These are phyloP conservation scores for Beauveria rudraprayagi DNA, from an alignment of 2,329 filamentous ascomycete genomes.

Conservation along the genomic window DNA sequence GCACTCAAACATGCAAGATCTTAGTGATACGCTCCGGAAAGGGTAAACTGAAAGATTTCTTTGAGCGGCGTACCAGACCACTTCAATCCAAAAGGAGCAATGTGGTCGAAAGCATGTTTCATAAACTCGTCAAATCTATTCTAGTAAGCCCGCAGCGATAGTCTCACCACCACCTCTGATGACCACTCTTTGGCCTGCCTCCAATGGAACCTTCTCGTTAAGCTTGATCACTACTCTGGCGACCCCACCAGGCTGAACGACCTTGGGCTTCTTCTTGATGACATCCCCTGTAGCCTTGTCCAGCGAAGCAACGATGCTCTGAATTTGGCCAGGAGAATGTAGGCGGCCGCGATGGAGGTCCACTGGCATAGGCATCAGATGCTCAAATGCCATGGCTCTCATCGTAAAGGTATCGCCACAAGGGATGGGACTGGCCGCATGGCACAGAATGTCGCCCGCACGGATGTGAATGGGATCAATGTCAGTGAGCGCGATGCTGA, in stretches of 20 bases:
- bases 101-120: slow-evolving; percentile 1
- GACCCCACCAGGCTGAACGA: slow-evolving; percentile 71
- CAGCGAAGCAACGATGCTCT: slow-evolving; percentile 61
- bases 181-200: slow-evolving; percentile 72
- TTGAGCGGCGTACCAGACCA: too few species aligned
- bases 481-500: slow-evolving; percentile 72
- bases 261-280: slow-evolving; percentile 73
- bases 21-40: too few species aligned
- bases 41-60: too few species aligned
- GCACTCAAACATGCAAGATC: too few species aligned
- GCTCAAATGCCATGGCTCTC: slow-evolving; percentile 83
- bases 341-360: slow-evolving; percentile 83
- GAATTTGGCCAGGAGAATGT: slow-evolving; percentile 68
- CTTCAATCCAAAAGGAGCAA: background rate
- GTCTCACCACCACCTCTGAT: slow-evolving; percentile 74
- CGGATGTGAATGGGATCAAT: slow-evolving; percentile 79
- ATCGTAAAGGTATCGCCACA: slow-evolving; percentile 68
- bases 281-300: slow-evolving; percentile 73
- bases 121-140: slow-evolving; percentile 34
- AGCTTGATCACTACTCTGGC: slow-evolving; percentile 72
- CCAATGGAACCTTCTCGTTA: slow-evolving; percentile 66
- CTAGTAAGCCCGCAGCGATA: slow-evolving; percentile 78
- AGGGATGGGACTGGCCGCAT: slow-evolving; percentile 55
- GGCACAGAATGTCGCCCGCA: slow-evolving; percentile 81
- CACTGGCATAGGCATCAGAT: slow-evolving; percentile 78